These are phyloP conservation scores for Plasmodium berghei DNA, from an alignment of 169 alveolate genomes.

Conservation along the genomic window DNA sequence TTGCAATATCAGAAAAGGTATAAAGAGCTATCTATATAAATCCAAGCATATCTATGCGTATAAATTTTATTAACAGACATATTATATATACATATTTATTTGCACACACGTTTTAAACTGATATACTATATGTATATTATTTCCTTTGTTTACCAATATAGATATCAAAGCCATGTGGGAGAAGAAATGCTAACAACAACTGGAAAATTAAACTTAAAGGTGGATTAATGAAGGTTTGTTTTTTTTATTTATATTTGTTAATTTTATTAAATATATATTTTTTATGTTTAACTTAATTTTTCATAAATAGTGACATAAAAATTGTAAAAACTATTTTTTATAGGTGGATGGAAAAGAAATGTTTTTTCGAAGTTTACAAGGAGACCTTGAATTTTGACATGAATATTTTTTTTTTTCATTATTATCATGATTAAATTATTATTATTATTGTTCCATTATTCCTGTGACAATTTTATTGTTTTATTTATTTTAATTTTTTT, in stretches of 20 bases:
- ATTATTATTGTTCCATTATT: neutral
- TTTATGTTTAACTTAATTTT: too few relatives aligned
- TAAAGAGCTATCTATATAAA: neutral
- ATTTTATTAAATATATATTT: too few relatives aligned
- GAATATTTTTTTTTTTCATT: neutral
- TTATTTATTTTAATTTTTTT: neutral
- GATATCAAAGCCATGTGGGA: conserved; percentile 70
- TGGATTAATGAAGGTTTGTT: conserved; percentile 65
- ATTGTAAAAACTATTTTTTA: neutral
- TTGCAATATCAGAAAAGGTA: conserved; percentile 60
- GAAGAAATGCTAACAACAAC: conserved; percentile 63
- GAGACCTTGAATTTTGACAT: conserved; percentile 51
- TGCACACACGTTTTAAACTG: too few relatives aligned
- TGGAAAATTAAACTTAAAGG: conserved; percentile 74
- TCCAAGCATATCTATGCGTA: neutral
- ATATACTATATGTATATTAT: too few relatives aligned
- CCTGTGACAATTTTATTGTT: neutral
- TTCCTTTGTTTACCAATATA: neutral
- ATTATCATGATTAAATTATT: neutral
- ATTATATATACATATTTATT: too few relatives aligned
- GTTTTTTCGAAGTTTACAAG: conserved; percentile 74
- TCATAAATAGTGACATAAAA: too few relatives aligned
- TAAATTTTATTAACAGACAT: too few relatives aligned
- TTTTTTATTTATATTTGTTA: neutral
- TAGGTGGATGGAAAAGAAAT: conserved; percentile 72